These are phyloP conservation scores for Creolimax fragrantissima DNA, from an alignment of 78 protist species.

Conservation along the genomic window DNA sequence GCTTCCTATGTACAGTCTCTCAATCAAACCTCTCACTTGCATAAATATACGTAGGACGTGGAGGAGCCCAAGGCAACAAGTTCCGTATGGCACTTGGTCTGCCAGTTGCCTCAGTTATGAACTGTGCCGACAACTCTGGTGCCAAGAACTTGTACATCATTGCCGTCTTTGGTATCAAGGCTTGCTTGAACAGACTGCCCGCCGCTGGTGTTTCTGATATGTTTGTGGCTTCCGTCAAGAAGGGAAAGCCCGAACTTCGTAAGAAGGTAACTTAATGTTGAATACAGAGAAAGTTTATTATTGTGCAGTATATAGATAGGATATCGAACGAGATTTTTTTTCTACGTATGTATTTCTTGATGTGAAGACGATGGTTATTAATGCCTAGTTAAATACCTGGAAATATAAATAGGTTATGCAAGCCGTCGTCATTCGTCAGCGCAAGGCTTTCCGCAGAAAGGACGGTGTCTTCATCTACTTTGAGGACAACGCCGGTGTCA, in stretches of 20 bases:
- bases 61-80: constrained; percentile 66
- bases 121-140: constrained; percentile 99
- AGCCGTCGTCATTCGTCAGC: constrained; percentile 95
- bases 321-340: no score
- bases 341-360: no score
- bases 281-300: no score
- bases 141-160: constrained; percentile 98
- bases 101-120: constrained; percentile 90
- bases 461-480: constrained; percentile 91
- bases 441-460: constrained; percentile 90
- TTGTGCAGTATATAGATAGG: no score
- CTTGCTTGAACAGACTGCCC: constrained; percentile 72
- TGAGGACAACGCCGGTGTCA: constrained; percentile 99
- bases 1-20: no score
- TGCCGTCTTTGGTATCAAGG: constrained; percentile 80
- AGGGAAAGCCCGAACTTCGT: constrained; percentile 73
- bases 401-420: constrained; percentile 61
- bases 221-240: constrained; percentile 94
- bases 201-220: constrained; percentile 93
- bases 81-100: constrained; percentile 79
- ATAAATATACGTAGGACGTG: constrained; percentile 17
- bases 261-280: constrained; percentile 22
- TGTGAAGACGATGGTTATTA: no score
- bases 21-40: no score
- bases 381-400: no score